Conservation (phyloP, 2,329 filamentous ascomycete species). For the Graphilbum ipis-grandicollis region DNA sequence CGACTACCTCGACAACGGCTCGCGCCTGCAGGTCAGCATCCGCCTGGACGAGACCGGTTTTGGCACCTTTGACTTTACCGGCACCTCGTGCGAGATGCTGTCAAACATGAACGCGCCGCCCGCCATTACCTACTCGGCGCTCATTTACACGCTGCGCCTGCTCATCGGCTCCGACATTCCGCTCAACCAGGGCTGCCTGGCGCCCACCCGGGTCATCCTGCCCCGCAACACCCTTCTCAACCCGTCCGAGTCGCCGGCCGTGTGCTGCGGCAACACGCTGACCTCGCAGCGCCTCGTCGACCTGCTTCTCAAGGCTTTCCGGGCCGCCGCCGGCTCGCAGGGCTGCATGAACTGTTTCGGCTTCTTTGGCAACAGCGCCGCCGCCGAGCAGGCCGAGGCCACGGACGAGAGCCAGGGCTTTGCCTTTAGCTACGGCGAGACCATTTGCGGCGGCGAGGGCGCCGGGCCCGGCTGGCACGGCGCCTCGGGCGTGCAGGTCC, state of each 20-base stretch:
- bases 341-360: slow-evolving; percentile 74
- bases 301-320: slow-evolving; percentile 64
- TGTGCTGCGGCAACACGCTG: slow-evolving; percentile 68
- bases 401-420: slow-evolving; percentile 12
- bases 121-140: slow-evolving; percentile 59
- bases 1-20: slow-evolving; percentile 82
- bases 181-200: slow-evolving; percentile 68
- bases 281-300: slow-evolving; percentile 72
- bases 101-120: slow-evolving; percentile 61
- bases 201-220: slow-evolving; percentile 57
- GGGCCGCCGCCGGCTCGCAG: slow-evolving; percentile 59
- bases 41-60: slow-evolving; percentile 61
- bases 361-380: slow-evolving; percentile 51
- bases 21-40: slow-evolving; percentile 55
- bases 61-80: slow-evolving; percentile 59
- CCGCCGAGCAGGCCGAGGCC: slow-evolving; percentile 13
- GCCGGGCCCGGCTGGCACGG: slow-evolving; percentile 59
- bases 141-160: slow-evolving; percentile 69
- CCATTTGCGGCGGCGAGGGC: slow-evolving; percentile 60
- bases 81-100: slow-evolving; percentile 59
- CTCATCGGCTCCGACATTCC: slow-evolving; percentile 69
- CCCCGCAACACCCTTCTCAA: slow-evolving; percentile 55
- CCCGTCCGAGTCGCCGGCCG: slow-evolving; percentile 58
- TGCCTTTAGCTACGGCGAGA: slow-evolving; percentile 77
- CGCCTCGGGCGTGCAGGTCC: slow-evolving; percentile 58